Evolutionary conservation across 1,284 basidiomycete species (phyloP), one percentile per base, ranked within the genome.

Genomic region (Ceratobasidium sp.): DNA sequence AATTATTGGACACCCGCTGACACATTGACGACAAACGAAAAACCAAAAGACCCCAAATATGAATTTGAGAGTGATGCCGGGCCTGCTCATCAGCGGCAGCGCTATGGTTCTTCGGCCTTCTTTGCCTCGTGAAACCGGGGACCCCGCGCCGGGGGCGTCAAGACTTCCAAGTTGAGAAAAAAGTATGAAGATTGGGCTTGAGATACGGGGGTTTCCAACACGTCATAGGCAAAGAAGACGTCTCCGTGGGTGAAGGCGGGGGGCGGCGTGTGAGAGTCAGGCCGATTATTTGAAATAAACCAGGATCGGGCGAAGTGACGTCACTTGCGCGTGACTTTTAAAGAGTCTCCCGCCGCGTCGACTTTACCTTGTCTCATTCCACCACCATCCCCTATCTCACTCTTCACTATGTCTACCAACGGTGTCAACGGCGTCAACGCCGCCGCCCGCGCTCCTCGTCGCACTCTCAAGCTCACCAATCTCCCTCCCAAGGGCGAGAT

Each of bases 401-500:
- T 15, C n/a, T 27, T 44, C 29, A 59, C 54, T 19, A 72, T 72
- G 69, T 27, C 66, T 22, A 45, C 56, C 27, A n/a, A 69, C 14
- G 22, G 31, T 24, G n/a, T n/a, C n/a, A n/a, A n/a, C n/a, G n/a
- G n/a, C n/a, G n/a, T n/a, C n/a, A n/a, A 44, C 57, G 44, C 36
- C n/a, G 51, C 57, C 41, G 22, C 56, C 33, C 53, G 66, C 29
- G 33, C 22, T 22, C 64, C 33, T 17, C 69, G 69, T 31, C 69
- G 69, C 19, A 72, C 69, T 51, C 75, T 76, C 72, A 67, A 64
- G 57, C 60, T 76, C 36, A 50, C 41, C 27, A 74, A 76, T 31
- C 56, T 76, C 22, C 75, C 75, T 3, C 73, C 72, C 36, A 76
- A 75, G 73, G 73, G 65, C 22, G 59, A 72, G 27, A 76, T 69